Evolutionary conservation across 2,329 filamentous ascomycete genomes (phyloP), one percentile per base, ranked within the genome.

Genomic region (Aureobasidium sp.): DNA sequence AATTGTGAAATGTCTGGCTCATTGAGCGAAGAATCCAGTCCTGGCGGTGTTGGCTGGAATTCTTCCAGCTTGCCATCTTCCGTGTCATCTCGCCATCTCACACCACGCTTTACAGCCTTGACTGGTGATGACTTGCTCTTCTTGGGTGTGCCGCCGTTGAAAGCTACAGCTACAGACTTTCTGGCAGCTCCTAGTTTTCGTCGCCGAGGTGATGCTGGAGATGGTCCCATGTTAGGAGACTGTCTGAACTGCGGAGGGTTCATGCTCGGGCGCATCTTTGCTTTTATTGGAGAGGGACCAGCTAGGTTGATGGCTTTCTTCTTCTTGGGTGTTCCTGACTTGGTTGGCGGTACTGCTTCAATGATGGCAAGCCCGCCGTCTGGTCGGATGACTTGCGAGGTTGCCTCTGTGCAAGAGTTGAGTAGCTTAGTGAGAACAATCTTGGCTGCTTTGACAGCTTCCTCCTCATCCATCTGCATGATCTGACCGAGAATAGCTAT

Each of bases 41-140:
- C 89, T 73, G 91, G 84, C 0, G 94, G 93, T 2, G 93, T 97
- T 76, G 91, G 90, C 70, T 93, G 90, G 71, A 93, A 97, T 72
- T 97, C 94, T 12, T 89, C 91, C 62, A 97, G 78, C 0, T 87
- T 87, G 27, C 91, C 92, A 57, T 93, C 86, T 70, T 95, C 88
- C 2, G 87, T 90, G 69, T 97, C 94, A 69, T 96, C 91, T 63
- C 90, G 87, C 94, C 94, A 99, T 66, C 93, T 85, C 6, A 99
- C 93, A 50, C 83, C 87, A 64, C 92, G 84, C 75, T 91, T 91
- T 61, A 78, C 73, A 12, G 62, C 65, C 68, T 83, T 83, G 41
- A 74, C 74, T 0, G 86, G 84, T 10, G 84, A 82, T 1, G 86
- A 84, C 9, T 84, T 81, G 74, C 87, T 87, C 76, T 89, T 96